Percentiles rank a stretch among this genome's conserved stretches.
These are phyloP conservation scores for Fusarium tuaranense DNA, from an alignment of 2,329 filamentous ascomycete species.

Conservation along the genomic window DNA sequence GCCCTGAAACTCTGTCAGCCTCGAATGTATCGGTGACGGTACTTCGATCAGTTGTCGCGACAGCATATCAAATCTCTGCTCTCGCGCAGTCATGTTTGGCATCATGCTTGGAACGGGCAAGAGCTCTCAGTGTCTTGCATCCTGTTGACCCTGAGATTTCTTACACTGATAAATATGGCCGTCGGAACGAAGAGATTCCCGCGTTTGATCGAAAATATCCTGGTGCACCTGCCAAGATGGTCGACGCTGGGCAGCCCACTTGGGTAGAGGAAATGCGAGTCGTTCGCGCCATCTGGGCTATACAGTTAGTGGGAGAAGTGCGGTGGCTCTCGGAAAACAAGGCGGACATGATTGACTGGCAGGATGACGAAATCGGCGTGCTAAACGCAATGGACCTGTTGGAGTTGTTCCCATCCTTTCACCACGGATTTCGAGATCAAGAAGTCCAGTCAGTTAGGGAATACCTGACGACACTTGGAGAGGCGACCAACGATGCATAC, in stretches of 20 bases:
- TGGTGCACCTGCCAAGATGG: constrained; percentile 5
- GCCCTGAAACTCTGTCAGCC: not conserved
- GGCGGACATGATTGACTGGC: not conserved
- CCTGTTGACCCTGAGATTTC: not conserved
- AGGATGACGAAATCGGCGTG: not conserved
- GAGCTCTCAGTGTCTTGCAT: constrained; percentile 22
- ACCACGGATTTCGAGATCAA: not conserved
- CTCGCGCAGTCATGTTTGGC: constrained; percentile 35
- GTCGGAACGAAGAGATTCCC: not conserved
- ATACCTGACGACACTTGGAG: not conserved
- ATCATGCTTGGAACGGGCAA: constrained; percentile 27
- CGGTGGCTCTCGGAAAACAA: not conserved
- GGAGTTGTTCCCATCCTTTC: not conserved
- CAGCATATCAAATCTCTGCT: constrained; percentile 27
- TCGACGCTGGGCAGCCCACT: constrained; percentile 24
- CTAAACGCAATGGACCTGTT: not conserved
- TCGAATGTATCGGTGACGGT: not conserved
- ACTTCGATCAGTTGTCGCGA: constrained; percentile 30
- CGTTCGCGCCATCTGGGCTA: constrained; percentile 32
- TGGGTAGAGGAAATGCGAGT: constrained; percentile 42
- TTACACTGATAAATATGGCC: not conserved
- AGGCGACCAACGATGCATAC: not conserved
- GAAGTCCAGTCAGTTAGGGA: not conserved
- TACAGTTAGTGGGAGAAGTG: constrained; percentile 31
- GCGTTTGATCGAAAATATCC: constrained; percentile 19